phyloP scores from a whole-genome alignment of 2,329 filamentous ascomycete genomes.

The Aspergillus sergii region DNA sequence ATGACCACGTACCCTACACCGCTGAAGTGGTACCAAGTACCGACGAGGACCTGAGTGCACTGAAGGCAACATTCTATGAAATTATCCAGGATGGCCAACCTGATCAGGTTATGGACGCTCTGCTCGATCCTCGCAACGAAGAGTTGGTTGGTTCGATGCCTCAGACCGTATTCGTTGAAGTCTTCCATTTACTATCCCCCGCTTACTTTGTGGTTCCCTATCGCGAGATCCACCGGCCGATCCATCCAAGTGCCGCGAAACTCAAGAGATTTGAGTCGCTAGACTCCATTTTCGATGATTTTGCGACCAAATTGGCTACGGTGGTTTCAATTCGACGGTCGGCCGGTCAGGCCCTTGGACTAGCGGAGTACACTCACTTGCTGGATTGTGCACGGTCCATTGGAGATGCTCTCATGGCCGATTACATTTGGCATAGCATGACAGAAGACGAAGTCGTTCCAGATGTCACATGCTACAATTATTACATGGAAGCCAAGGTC shows the following conservation, averaged over 20 bases:
- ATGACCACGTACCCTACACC: neutral
- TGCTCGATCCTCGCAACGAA: slow-evolving; percentile 36
- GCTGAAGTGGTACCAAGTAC: neutral
- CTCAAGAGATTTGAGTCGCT: slow-evolving; percentile 45
- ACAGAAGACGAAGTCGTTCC: slow-evolving; percentile 41
- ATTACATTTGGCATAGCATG: slow-evolving; percentile 52
- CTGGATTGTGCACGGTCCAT: slow-evolving; percentile 55
- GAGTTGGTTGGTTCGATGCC: slow-evolving; percentile 49
- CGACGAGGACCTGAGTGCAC: neutral
- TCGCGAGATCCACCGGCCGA: slow-evolving; percentile 49
- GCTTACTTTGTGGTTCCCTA: slow-evolving; percentile 51
- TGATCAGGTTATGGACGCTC: slow-evolving; percentile 41
- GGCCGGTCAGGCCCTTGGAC: slow-evolving; percentile 40
- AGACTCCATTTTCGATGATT: slow-evolving; percentile 42
- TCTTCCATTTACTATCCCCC: slow-evolving; percentile 66
- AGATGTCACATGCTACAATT: slow-evolving; percentile 57
- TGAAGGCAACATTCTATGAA: slow-evolving; percentile 25
- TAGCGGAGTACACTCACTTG: slow-evolving; percentile 56
- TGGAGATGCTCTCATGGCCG: slow-evolving; percentile 48
- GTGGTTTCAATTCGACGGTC: slow-evolving; percentile 43
- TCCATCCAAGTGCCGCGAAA: slow-evolving; percentile 53
- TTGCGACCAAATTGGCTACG: slow-evolving; percentile 38
- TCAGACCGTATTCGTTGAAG: slow-evolving; percentile 62
- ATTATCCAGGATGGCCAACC: slow-evolving; percentile 42
- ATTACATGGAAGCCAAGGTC: slow-evolving; percentile 54